Conservation (phyloP, 306 rosid species). For the Dalbergia cultrata region DNA sequence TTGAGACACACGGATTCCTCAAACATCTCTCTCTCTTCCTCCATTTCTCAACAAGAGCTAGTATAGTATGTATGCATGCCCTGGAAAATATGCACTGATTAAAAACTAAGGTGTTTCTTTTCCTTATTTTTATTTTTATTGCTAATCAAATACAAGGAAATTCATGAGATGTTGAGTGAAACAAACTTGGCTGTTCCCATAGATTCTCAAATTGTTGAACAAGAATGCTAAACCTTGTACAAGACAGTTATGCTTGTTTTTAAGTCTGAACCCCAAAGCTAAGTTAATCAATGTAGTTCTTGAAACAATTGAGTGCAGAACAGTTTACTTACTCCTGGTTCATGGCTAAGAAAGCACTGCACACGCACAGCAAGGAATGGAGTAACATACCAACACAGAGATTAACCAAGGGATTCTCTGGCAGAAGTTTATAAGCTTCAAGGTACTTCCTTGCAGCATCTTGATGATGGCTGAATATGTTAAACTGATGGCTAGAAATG, state of each 20-base stretch:
- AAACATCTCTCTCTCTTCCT: too few relatives aligned
- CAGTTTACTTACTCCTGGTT: conserved; percentile 12
- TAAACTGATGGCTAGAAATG: conserved; percentile 80
- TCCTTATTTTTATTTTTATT: too few relatives aligned
- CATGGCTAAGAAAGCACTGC: conserved; percentile 7
- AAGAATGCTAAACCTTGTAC: conserved; percentile 92
- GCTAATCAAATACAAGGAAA: not conserved
- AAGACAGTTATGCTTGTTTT: conserved; percentile 86
- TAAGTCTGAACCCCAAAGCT: conserved; percentile 86
- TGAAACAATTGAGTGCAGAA: conserved; percentile 38
- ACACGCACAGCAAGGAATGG: conserved; percentile 24
- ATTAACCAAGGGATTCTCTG: conserved; percentile 81
- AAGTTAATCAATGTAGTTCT: conserved; percentile 88
- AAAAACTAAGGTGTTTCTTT: too few relatives aligned
- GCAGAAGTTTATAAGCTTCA: conserved; percentile 83
- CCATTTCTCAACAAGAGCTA: too few relatives aligned
- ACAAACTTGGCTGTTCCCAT: conserved; percentile 82
- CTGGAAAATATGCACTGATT: too few relatives aligned
- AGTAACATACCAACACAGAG: conserved; percentile 79
- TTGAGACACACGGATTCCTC: too few relatives aligned
- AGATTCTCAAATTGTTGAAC: conserved; percentile 71
- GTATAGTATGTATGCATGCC: too few relatives aligned
- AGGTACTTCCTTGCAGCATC: conserved; percentile 92
- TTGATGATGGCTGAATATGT: conserved; percentile 78
- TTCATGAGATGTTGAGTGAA: conserved; percentile 3